Conservation (phyloP, 1,284 basidiomycete genomes). For the Cystobasidium slooffiae region DNA sequence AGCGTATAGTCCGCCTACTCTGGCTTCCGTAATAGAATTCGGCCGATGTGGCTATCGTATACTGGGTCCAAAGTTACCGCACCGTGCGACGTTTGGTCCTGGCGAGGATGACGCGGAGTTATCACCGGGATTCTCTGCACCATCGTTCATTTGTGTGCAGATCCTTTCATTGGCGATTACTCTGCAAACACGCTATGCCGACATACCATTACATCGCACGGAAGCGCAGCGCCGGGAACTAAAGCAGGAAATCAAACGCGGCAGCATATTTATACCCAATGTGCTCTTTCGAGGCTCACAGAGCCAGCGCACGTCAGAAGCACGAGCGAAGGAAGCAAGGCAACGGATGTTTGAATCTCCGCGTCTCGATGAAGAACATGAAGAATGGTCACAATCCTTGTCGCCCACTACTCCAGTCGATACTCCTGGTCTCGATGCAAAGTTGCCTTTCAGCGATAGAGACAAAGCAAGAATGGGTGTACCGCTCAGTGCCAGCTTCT, state of each 20-base stretch:
- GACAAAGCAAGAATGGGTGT: background rate
- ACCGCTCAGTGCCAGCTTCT: background rate
- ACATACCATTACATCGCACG: conserved; percentile 13
- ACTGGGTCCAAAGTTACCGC: background rate
- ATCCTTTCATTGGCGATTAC: conserved; percentile 3
- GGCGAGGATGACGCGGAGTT: conserved; percentile 39
- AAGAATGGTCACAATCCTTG: conserved; percentile 10
- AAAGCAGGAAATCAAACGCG: conserved; percentile 16
- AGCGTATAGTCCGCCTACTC: conserved; percentile 6
- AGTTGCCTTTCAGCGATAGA: background rate
- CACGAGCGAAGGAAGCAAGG: conserved; percentile 14
- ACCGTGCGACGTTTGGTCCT: conserved; percentile 33
- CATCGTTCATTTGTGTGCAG: conserved; percentile 28
- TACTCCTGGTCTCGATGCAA: background rate
- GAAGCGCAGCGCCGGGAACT: conserved; percentile 27
- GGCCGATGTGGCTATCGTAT: conserved; percentile 39
- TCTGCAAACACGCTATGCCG: conserved; percentile 16
- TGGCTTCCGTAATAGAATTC: conserved; percentile 19
- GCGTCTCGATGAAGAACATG: background rate
- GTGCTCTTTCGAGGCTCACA: conserved; percentile 23
- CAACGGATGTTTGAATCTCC: conserved; percentile 23
- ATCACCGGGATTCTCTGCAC: conserved; percentile 12
- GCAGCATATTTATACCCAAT: conserved; percentile 22
- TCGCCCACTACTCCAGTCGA: background rate
- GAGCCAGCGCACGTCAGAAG: conserved; percentile 1